phyloP scores from a whole-genome alignment of 306 rosid species.

The Dalbergia cultrata region DNA sequence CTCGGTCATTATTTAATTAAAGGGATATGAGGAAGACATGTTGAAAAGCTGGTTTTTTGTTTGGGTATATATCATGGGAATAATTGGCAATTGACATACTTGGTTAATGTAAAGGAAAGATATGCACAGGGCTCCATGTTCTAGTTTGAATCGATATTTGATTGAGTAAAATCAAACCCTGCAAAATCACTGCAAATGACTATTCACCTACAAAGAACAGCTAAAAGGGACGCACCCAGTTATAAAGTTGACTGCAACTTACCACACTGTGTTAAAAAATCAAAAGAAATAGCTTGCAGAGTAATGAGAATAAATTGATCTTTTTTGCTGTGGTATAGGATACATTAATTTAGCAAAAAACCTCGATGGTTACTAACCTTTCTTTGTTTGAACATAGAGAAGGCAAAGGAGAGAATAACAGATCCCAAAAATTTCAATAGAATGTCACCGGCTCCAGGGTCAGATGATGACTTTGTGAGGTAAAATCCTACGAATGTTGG shows the following conservation, averaged over 20 bases:
- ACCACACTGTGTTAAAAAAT: conserved; percentile 6
- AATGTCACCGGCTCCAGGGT: conserved; percentile 92
- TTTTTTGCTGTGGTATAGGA: not conserved
- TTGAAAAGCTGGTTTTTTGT: not conserved
- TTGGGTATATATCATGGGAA: not conserved
- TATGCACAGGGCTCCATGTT: not conserved
- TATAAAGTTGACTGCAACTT: not conserved
- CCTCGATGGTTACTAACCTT: conserved; percentile 66
- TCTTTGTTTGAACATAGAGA: conserved; percentile 90
- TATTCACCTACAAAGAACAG: too few species aligned
- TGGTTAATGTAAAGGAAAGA: not conserved
- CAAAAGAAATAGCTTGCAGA: not conserved
- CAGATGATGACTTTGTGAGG: conserved; percentile 71
- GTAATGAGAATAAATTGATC: not conserved
- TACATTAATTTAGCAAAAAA: not conserved
- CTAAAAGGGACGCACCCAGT: too few species aligned
- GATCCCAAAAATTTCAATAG: conserved; percentile 89
- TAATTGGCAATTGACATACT: not conserved
- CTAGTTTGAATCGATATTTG: too few species aligned
- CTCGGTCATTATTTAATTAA: conserved; percentile 17
- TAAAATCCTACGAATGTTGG: conserved; percentile 61
- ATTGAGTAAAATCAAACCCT: too few species aligned
- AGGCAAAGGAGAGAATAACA: conserved; percentile 89
- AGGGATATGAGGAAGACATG: conserved; percentile 4
- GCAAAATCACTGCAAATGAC: too few species aligned